phyloP scores from a whole-genome alignment of 345 rosid species.

The Orychophragmus violaceus region DNA sequence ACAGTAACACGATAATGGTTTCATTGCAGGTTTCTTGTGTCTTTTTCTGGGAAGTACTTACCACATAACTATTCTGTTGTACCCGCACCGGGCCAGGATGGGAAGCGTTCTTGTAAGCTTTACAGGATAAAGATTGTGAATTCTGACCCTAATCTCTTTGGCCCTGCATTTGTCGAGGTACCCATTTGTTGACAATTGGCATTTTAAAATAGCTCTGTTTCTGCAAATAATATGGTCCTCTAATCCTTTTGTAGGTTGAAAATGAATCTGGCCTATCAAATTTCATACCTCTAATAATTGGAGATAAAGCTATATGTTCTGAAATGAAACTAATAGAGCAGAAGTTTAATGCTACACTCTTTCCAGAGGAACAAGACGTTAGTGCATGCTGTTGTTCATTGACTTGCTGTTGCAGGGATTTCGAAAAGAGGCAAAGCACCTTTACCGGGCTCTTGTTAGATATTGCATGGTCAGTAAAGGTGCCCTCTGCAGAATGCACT shows the following conservation, averaged over 20 bases:
- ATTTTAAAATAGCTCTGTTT: neutral
- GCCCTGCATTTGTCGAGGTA: conserved; percentile 98
- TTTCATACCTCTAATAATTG: conserved; percentile 76
- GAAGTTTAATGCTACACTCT: conserved; percentile 42
- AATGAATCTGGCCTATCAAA: conserved; percentile 85
- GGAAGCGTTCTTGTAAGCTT: conserved; percentile 39
- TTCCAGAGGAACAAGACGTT: conserved; percentile 31
- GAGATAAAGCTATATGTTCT: conserved; percentile 60
- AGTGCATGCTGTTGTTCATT: conserved; percentile 19
- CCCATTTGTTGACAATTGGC: neutral
- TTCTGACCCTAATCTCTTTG: conserved; percentile 55
- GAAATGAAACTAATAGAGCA: conserved; percentile 69
- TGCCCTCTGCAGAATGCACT: conserved; percentile 49
- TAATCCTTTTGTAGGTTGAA: conserved; percentile 59
- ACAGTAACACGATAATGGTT: neutral
- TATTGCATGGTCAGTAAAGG: conserved; percentile 80
- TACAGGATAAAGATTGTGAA: conserved; percentile 53
- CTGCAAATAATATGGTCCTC: neutral
- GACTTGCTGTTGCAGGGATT: conserved; percentile 39
- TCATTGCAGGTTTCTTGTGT: conserved; percentile 73
- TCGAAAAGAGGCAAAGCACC: conserved; percentile 37
- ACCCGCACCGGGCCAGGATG: conserved; percentile 36
- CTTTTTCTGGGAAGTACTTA: conserved; percentile 86
- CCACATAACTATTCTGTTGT: conserved; percentile 47
- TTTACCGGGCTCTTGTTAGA: conserved; percentile 66